These are phyloP conservation scores for Aspergillus thermomutatus DNA, from an alignment of 2,329 filamentous ascomycete genomes.

Conservation along the genomic window DNA sequence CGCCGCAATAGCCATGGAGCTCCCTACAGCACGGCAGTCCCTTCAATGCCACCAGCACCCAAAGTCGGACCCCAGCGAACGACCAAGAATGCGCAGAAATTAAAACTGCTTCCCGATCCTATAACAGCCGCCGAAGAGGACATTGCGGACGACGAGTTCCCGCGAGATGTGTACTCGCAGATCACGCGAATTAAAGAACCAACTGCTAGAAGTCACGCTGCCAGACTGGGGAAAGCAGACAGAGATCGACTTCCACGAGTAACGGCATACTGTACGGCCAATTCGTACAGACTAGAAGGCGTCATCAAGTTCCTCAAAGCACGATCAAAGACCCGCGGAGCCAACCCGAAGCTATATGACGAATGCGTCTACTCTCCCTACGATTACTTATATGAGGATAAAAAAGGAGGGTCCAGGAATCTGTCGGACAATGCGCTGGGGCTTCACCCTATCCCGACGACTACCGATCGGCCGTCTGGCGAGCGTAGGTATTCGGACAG, in stretches of 20 bases:
- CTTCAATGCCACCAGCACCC: constrained; percentile 41
- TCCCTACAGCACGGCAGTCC: constrained; percentile 43
- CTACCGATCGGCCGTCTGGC: constrained; percentile 35
- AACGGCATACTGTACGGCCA: constrained; percentile 94
- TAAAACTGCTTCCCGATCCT: constrained; percentile 93
- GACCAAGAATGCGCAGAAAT: constrained; percentile 91
- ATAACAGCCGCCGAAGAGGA: constrained; percentile 79
- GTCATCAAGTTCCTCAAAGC: constrained; percentile 90
- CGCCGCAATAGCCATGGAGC: constrained; percentile 79
- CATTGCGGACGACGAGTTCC: constrained; percentile 79
- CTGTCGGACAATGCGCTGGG: constrained; percentile 35
- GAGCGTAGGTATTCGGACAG: constrained; percentile 68
- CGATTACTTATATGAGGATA: constrained; percentile 62
- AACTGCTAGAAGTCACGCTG: constrained; percentile 85
- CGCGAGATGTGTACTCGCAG: constrained; percentile 93
- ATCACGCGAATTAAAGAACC: constrained; percentile 98
- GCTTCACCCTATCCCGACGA: constrained; percentile 17
- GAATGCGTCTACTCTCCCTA: constrained; percentile 98
- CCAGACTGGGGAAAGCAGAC: constrained; percentile 88
- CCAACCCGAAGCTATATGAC: constrained; percentile 88
- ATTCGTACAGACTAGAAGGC: constrained; percentile 84
- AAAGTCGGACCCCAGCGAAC: constrained; percentile 95
- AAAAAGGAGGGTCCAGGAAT: constrained; percentile 28
- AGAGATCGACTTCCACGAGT: constrained; percentile 82
- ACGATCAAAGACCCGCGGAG: constrained; percentile 69